These are phyloP conservation scores for Albifimbria verrucaria DNA, from an alignment of 2,329 filamentous ascomycete genomes.

Conservation along the genomic window DNA sequence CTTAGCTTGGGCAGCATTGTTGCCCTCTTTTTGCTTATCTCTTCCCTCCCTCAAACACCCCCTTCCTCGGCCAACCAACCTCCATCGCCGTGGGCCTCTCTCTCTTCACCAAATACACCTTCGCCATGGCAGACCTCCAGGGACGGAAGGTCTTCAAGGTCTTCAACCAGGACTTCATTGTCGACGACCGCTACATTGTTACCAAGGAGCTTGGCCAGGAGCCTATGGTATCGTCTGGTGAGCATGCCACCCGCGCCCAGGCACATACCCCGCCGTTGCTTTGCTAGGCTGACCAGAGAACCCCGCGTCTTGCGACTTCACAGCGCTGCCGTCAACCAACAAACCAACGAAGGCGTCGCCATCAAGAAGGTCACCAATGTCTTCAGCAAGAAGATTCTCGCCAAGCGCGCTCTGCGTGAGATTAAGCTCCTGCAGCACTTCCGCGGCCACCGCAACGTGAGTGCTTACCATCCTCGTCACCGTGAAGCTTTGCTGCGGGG, in stretches of 20 bases:
- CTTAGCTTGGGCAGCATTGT: not conserved
- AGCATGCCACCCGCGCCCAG: conserved; percentile 17
- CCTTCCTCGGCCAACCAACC: conserved; percentile 5
- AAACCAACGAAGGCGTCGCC: conserved; percentile 88
- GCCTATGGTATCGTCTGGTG: conserved; percentile 99
- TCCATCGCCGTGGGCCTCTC: not conserved
- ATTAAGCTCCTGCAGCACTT: conserved; percentile 99
- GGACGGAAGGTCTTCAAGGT: conserved; percentile 94
- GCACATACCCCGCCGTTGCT: conserved; percentile 23
- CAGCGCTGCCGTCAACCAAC: conserved; percentile 88
- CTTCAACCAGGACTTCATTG: conserved; percentile 99
- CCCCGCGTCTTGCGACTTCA: conserved; percentile 18
- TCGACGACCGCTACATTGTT: conserved; percentile 96
- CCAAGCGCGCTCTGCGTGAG: conserved; percentile 94
- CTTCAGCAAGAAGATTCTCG: conserved; percentile 99
- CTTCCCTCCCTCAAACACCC: conserved; percentile 14
- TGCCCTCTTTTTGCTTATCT: no score
- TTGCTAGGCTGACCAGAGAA: conserved; percentile 17
- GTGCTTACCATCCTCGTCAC: conserved; percentile 23
- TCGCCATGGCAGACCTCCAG: conserved; percentile 38
- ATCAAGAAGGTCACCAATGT: conserved; percentile 99
- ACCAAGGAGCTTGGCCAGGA: conserved; percentile 97
- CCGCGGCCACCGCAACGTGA: conserved; percentile 80
- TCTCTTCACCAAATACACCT: conserved; percentile 4
- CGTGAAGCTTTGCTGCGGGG: not conserved